Evolutionary conservation across 495 filamentous ascomycete genomes (phyloP).

Genomic region (Thozetella sp.): DNA sequence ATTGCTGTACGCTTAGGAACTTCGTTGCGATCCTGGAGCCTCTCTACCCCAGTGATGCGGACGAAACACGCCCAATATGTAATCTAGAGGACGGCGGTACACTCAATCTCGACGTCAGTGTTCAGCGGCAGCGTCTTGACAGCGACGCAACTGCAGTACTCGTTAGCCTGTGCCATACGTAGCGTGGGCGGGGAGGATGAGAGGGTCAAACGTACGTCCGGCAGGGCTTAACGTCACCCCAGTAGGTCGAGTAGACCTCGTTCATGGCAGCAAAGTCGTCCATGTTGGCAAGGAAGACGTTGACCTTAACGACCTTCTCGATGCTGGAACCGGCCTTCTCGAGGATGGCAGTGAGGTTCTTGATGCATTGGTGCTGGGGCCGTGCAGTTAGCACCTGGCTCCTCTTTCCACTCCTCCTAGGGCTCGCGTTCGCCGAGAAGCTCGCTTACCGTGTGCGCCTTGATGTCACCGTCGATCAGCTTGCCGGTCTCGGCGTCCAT

Average conservation of each 20-base stretch:
- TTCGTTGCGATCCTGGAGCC: no score
- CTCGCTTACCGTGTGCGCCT: constrained; percentile 48
- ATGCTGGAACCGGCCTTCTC: constrained; percentile 59
- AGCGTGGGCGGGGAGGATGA: neutral
- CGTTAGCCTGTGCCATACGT: neutral
- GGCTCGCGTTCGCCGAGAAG: neutral
- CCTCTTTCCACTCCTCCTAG: neutral
- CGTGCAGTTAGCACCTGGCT: no score
- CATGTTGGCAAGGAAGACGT: constrained; percentile 69
- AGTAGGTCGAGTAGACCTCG: constrained; percentile 44
- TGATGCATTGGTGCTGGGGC: constrained; percentile 45
- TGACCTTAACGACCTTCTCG: constrained; percentile 65
- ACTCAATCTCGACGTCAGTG: constrained; percentile 75
- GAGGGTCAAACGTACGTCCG: neutral
- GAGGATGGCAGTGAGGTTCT: constrained; percentile 64
- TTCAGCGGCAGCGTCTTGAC: constrained; percentile 66
- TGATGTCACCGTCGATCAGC: constrained; percentile 51
- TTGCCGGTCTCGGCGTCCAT: constrained; percentile 49
- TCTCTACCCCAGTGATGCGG: no score
- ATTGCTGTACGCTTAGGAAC: no score
- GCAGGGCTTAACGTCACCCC: neutral
- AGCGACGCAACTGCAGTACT: constrained; percentile 59
- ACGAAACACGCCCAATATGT: no score
- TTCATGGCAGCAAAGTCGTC: constrained; percentile 69
- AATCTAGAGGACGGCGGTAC: constrained; percentile 59